Base-by-base conservation (phyloP, 1,139 yeast genomes). In the Zygosaccharomyces pseudobailii region DNA sequence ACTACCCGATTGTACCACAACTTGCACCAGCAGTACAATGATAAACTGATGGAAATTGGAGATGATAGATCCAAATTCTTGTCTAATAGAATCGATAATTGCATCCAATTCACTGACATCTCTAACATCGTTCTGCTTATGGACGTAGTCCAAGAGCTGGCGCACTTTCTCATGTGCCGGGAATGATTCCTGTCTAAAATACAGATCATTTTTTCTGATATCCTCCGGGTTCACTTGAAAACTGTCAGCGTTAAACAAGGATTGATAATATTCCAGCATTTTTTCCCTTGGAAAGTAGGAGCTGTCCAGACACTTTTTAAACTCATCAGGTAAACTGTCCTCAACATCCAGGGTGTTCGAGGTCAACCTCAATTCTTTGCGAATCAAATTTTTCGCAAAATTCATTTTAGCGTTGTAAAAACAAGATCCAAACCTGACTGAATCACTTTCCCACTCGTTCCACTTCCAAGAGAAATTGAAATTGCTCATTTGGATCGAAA, bases 401-500 rank as follows among this genome's bases (percentile, higher is more conserved):
- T 77, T 80, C 54, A 79, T 75, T 57, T 80, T 82, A 13, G 97
- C 97, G 63, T 87, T 92, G 58, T 77, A 78, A 23, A 58, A 54
- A 32, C 67, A 61, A 33, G 67, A 65, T 5, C 71, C 61, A 40
- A 61, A 59, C 42, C 64, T 64, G 27, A 67, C 62, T 0, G 84
- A 75, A 58, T 82, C 86, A 1, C 67, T 68, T 38, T 78, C 80
- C 98, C 98, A 94, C 66, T 90, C 98, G 55, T 80, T 83, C 99
- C 99, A 92, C 63, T 89, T 89, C 99, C 99, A 94, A 39, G 92
- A 87, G 68, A 88, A 94, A 52, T 87, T 90, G 67, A 92, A 94
- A 66, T 92, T 92, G 57, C 95, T 85, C 63, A 94, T 78, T 68
- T 94, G 98, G 49, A 87, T 84, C 3, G 95, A 78, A 75, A 94